Evolutionary conservation across 176 grass and related monocot species (phyloP).

Genomic region (Bromus sterilis): DNA sequence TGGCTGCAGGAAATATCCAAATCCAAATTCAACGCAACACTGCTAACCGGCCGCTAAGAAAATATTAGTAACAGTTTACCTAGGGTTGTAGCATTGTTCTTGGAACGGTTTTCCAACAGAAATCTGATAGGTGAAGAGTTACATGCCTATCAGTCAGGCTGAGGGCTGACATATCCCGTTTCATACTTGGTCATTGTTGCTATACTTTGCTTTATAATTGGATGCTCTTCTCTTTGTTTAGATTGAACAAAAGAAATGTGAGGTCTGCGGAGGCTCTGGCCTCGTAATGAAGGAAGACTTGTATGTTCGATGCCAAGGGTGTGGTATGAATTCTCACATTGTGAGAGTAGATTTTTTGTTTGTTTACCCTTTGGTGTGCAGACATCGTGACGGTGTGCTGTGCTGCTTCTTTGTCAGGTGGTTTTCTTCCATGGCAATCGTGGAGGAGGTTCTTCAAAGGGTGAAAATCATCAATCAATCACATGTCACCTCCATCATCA

Average conservation of each 20-base stretch:
- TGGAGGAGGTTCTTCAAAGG: conserved; percentile 91
- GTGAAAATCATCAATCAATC: conserved; percentile 7
- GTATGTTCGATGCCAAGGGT: conserved; percentile 69
- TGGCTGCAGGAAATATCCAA: neutral
- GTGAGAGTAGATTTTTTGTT: neutral
- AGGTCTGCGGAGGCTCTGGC: conserved; percentile 70
- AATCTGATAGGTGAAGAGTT: neutral
- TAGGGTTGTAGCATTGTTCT: neutral
- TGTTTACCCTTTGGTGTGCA: neutral
- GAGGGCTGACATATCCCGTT: no score
- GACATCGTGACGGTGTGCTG: neutral
- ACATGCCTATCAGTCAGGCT: neutral
- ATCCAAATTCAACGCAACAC: neutral
- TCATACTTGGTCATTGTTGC: neutral
- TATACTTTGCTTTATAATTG: neutral
- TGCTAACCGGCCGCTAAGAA: neutral
- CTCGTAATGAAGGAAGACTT: conserved; percentile 49
- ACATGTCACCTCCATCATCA: neutral
- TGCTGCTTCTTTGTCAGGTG: conserved; percentile 41
- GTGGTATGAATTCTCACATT: conserved; percentile 34
- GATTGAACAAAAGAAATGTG: conserved; percentile 74
- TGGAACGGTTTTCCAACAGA: neutral
- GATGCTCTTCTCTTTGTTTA: neutral
- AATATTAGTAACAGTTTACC: neutral
- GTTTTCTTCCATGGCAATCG: conserved; percentile 94